Conservation (phyloP, 129 eudicot genomes). For the Solidago caesia region DNA sequence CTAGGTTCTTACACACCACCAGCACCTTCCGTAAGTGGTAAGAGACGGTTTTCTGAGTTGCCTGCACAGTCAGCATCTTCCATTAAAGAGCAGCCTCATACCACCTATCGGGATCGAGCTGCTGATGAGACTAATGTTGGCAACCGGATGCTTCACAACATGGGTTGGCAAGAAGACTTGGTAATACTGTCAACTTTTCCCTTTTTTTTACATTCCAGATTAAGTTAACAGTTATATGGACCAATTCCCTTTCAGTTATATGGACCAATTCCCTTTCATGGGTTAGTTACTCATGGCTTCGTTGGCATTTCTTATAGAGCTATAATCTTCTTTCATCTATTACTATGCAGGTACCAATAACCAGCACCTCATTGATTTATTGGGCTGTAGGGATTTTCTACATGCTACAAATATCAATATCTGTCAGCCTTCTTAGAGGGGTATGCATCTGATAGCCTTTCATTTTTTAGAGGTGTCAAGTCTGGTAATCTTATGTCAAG, state of each 20-base stretch:
- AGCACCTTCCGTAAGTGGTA: conserved; percentile 63
- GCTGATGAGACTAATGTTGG: conserved; percentile 98
- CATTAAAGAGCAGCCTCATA: conserved; percentile 57
- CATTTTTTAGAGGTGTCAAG: neutral
- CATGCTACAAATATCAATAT: conserved; percentile 91
- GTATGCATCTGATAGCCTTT: conserved; percentile 34
- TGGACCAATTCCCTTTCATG: no score
- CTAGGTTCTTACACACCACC: conserved; percentile 70
- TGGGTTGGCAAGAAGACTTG: conserved; percentile 99
- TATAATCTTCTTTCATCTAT: no score
- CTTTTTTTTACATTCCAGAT: neutral
- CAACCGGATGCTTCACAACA: conserved; percentile 92
- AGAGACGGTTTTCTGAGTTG: conserved; percentile 91
- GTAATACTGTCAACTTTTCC: conserved; percentile 50
- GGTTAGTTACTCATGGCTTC: no score
- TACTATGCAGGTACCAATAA: no score
- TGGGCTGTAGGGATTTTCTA: conserved; percentile 96
- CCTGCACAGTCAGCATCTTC: conserved; percentile 53
- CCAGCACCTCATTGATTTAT: conserved; percentile 60
- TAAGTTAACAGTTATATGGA: neutral
- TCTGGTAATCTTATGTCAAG: no score
- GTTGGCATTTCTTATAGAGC: no score
- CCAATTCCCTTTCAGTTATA: neutral
- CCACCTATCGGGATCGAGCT: conserved; percentile 85
- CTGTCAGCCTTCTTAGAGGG: conserved; percentile 99